Percentiles rank a stretch among this genome's conserved stretches.
phyloP scores from a whole-genome alignment of 306 rosid species.

The Vigna reflexopilosa region DNA sequence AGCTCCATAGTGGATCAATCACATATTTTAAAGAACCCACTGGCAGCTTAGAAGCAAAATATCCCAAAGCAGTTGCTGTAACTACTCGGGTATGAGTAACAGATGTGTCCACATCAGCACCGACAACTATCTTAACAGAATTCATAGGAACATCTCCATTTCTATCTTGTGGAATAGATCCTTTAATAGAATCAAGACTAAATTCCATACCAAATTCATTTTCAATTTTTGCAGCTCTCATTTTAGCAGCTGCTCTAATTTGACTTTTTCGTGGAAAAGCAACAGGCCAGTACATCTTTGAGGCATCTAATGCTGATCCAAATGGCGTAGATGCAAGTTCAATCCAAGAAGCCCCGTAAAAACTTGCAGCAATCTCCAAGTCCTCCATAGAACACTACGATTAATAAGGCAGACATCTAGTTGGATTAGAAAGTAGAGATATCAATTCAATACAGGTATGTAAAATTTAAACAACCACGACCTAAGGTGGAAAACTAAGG shows the following conservation, averaged over 20 bases:
- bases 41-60: conserved; percentile 77
- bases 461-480: not conserved
- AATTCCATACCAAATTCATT: conserved; percentile 65
- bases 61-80: conserved; percentile 89
- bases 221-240: conserved; percentile 90
- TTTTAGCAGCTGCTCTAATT: conserved; percentile 96
- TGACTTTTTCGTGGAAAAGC: conserved; percentile 95
- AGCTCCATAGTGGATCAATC: conserved; percentile 74
- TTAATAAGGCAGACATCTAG: conserved; percentile 15
- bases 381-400: conserved; percentile 79
- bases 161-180: conserved; percentile 63
- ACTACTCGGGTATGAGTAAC: conserved; percentile 91
- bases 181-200: conserved; percentile 63
- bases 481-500: not conserved
- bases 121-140: conserved; percentile 82
- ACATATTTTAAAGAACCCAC: conserved; percentile 63
- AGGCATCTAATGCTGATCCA: conserved; percentile 84
- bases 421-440: conserved; percentile 23
- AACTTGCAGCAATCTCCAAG: conserved; percentile 70
- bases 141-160: conserved; percentile 71
- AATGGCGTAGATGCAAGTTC: conserved; percentile 91
- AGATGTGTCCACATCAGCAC: conserved; percentile 83
- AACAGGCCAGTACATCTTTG: conserved; percentile 96
- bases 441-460: not conserved
- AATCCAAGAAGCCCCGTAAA: conserved; percentile 75